Evolutionary conservation across 257 asterid species (phyloP).

Genomic region (Nemophila menziesii): DNA sequence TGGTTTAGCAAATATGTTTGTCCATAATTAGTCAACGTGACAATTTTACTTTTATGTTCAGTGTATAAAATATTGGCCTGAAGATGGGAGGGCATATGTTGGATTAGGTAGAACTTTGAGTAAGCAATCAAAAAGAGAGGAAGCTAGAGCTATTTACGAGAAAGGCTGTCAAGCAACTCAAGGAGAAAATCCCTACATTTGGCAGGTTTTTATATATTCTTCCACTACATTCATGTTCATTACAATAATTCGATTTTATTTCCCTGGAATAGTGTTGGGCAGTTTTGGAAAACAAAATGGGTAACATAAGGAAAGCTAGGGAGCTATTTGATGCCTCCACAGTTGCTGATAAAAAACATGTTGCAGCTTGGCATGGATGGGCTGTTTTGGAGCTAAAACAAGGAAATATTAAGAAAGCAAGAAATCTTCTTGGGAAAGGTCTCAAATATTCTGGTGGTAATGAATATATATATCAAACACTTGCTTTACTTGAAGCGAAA

Average conservation of each 20-base stretch:
- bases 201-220: slow-evolving; percentile 57
- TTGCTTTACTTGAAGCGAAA: slow-evolving; percentile 82
- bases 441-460: slow-evolving; percentile 84
- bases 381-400: slow-evolving; percentile 81
- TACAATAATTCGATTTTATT: slow-evolving; percentile 9
- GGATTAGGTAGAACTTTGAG: slow-evolving; percentile 67
- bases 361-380: slow-evolving; percentile 99
- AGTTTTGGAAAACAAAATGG: slow-evolving; percentile 78
- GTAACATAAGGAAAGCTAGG: slow-evolving; percentile 70
- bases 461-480: slow-evolving; percentile 85
- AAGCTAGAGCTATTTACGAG: slow-evolving; percentile 82
- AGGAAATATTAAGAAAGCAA: slow-evolving; percentile 75
- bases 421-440: slow-evolving; percentile 82
- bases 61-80: slow-evolving; percentile 92
- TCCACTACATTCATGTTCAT: too few species aligned
- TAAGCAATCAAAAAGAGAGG: slow-evolving; percentile 56
- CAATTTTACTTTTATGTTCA: slow-evolving; percentile 17
- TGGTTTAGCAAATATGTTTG: too few species aligned
- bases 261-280: slow-evolving; percentile 78
- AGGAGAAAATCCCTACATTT: slow-evolving; percentile 93
- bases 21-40: too few species aligned
- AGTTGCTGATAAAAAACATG: slow-evolving; percentile 84
- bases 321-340: slow-evolving; percentile 90
- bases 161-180: slow-evolving; percentile 95
- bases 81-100: slow-evolving; percentile 94